These are phyloP conservation scores for Zopfochytrium polystomum DNA, from an alignment of 371 early-diverging fungal genomes.

Conservation along the genomic window DNA sequence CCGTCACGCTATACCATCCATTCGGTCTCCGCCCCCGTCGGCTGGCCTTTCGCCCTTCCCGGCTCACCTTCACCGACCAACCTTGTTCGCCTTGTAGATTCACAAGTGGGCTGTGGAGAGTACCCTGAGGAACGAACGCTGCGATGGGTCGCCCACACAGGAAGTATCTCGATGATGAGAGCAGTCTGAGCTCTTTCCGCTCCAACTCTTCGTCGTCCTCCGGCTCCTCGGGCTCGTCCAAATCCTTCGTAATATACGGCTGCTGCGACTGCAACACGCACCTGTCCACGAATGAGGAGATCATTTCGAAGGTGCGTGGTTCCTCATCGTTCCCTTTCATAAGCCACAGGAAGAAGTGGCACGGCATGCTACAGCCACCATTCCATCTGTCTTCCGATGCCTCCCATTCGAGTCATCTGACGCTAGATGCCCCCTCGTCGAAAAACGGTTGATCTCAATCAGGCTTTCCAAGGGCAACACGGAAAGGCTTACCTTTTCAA, in stretches of 20 bases:
- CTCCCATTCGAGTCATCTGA: too few species aligned
- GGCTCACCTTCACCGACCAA: too few species aligned
- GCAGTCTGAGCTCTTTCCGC: neutral
- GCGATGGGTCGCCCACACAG: conserved; percentile 20
- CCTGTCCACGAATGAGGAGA: conserved; percentile 57
- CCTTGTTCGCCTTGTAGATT: too few species aligned
- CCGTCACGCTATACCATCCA: too few species aligned
- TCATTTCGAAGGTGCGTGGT: conserved; percentile 53
- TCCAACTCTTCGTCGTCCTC: neutral
- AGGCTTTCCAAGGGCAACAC: conserved; percentile 67
- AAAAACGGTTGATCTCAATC: neutral
- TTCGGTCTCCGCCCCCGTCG: too few species aligned
- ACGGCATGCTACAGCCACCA: too few species aligned
- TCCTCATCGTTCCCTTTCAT: neutral
- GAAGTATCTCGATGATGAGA: conserved; percentile 15
- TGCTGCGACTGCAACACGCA: conserved; percentile 74
- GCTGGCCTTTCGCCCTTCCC: too few species aligned
- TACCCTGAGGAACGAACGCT: neutral
- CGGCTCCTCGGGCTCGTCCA: neutral
- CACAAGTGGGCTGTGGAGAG: too few species aligned
- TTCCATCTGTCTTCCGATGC: too few species aligned
- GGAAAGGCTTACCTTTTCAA: conserved; percentile 75
- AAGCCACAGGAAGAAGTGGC: too few species aligned
- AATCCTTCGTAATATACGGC: conserved; percentile 4
- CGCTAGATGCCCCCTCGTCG: neutral